phyloP scores from a whole-genome alignment of 805 yeast genomes.

The Pichia nanzhaoensis region DNA sequence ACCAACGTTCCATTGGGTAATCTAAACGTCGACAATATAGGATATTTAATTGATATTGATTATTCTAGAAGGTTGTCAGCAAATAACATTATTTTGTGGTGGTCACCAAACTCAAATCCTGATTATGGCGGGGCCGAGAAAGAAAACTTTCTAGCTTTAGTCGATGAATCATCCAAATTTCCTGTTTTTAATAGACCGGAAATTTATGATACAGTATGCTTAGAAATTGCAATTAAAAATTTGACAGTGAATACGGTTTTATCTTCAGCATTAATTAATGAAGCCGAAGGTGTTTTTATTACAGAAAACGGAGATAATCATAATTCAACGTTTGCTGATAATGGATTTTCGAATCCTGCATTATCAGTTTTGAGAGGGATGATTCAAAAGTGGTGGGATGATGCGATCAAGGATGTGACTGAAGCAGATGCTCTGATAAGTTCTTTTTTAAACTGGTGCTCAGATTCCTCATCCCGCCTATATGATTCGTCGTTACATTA shows the following conservation, averaged over 20 bases:
- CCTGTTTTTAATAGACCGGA: conserved; percentile 75
- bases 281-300: conserved; percentile 79
- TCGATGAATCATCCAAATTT: conserved; percentile 54
- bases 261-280: conserved; percentile 76
- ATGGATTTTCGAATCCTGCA: conserved; percentile 75
- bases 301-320: conserved; percentile 38
- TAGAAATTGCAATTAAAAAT: conserved; percentile 75
- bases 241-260: conserved; percentile 80
- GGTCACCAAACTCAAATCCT: conserved; percentile 77
- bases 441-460: conserved; percentile 80
- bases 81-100: conserved; percentile 78
- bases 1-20: conserved; percentile 85
- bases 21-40: conserved; percentile 66
- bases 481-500: conserved; percentile 77
- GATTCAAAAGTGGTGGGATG: conserved; percentile 92
- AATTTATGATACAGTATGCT: conserved; percentile 64
- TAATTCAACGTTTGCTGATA: conserved; percentile 55
- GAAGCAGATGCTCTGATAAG: conserved; percentile 83
- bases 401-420: conserved; percentile 52
- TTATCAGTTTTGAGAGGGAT: conserved; percentile 60
- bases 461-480: conserved; percentile 60
- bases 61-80: conserved; percentile 72
- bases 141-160: conserved; percentile 39
- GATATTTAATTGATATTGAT: conserved; percentile 74
- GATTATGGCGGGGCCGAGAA: conserved; percentile 80